Conservation (phyloP, 2,329 filamentous ascomycete genomes). For the Aspergillus glaucus region DNA sequence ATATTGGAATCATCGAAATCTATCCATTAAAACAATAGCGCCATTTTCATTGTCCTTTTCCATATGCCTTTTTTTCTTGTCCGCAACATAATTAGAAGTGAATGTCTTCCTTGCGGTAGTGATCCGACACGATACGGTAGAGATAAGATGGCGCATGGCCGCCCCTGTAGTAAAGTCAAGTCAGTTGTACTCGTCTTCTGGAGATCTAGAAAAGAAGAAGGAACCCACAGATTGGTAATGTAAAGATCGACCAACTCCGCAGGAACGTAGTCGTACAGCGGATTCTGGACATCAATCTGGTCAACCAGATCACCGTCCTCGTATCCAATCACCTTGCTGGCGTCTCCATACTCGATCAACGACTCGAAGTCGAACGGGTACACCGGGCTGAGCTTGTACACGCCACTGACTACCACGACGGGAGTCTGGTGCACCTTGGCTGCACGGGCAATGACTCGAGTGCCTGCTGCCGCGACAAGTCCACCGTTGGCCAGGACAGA, state of each 20-base stretch:
- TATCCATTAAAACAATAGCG: constrained; percentile 3
- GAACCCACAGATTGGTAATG: constrained; percentile 72
- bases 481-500: constrained; percentile 84
- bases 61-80: constrained; percentile 1
- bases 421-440: constrained; percentile 76
- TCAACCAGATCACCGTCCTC: constrained; percentile 74
- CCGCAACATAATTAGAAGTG: constrained; percentile 30
- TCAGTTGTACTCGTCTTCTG: constrained; percentile 9
- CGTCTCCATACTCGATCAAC: constrained; percentile 79
- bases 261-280: constrained; percentile 75
- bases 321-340: constrained; percentile 68
- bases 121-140: constrained; percentile 60
- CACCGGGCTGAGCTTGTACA: constrained; percentile 90
- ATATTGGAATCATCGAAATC: background rate
- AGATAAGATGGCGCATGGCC: constrained; percentile 60
- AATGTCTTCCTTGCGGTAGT: constrained; percentile 59
- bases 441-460: constrained; percentile 73
- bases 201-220: background rate
- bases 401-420: constrained; percentile 80
- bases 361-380: constrained; percentile 77
- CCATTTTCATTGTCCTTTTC: constrained; percentile 7
- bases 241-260: constrained; percentile 56
- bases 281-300: constrained; percentile 69
- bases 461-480: constrained; percentile 77
- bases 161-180: constrained; percentile 37